A percentile compares a stretch with the other conserved stretches of the same genome.
These are phyloP conservation scores for Pichia eremophila DNA, from an alignment of 805 yeast species.

Conservation along the genomic window DNA sequence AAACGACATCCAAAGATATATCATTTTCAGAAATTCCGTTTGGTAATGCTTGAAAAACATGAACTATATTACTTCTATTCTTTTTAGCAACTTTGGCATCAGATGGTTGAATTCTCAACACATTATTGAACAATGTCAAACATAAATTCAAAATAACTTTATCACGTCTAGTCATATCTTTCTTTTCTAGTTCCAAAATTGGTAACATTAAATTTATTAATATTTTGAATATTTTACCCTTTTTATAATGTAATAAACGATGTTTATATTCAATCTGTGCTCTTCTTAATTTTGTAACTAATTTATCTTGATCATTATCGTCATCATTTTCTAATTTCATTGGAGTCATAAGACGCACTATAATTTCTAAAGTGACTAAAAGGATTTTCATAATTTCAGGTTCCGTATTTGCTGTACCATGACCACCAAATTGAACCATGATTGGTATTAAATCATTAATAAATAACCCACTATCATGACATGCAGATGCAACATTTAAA, in stretches of 20 bases:
- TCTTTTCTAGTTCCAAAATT: slow-evolving; percentile 39
- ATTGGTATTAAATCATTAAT: slow-evolving; percentile 66
- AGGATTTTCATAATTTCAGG: slow-evolving; percentile 38
- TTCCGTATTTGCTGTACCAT: slow-evolving; percentile 24
- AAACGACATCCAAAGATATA: slow-evolving; percentile 49
- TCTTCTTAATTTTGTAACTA: slow-evolving; percentile 52
- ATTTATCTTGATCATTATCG: slow-evolving; percentile 48
- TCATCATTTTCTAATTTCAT: slow-evolving; percentile 46
- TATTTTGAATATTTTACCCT: slow-evolving; percentile 59
- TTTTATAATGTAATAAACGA: slow-evolving; percentile 44
- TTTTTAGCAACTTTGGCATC: slow-evolving; percentile 31
- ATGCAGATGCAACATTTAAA: slow-evolving; percentile 80
- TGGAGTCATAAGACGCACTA: slow-evolving; percentile 86
- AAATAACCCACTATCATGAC: slow-evolving; percentile 71
- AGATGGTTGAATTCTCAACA: slow-evolving; percentile 70
- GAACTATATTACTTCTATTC: slow-evolving; percentile 12
- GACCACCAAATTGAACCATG: slow-evolving; percentile 38
- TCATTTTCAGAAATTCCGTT: slow-evolving; percentile 53
- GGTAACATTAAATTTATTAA: slow-evolving; percentile 61
- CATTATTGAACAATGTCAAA: slow-evolving; percentile 64
- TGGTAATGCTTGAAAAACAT: slow-evolving; percentile 39
- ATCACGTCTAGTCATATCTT: slow-evolving; percentile 61
- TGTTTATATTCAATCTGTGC: slow-evolving; percentile 68
- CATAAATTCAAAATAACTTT: slow-evolving; percentile 64
- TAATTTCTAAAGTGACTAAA: slow-evolving; percentile 62